These are phyloP conservation scores for Cenchrus fungigraminus DNA, from an alignment of 176 grass and related monocot species.

Conservation along the genomic window DNA sequence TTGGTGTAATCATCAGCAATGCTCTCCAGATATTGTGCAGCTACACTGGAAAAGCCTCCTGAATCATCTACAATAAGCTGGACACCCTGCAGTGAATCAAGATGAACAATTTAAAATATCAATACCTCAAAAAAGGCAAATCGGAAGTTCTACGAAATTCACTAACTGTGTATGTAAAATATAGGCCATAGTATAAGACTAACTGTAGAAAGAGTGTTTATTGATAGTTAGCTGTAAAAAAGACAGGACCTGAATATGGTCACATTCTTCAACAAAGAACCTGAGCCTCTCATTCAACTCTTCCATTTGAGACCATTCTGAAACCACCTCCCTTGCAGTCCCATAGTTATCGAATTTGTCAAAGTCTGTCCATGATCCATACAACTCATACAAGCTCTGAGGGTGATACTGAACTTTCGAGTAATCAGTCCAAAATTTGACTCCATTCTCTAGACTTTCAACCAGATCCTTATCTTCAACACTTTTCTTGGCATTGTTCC, in stretches of 20 bases:
- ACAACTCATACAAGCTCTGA: slow-evolving; percentile 79
- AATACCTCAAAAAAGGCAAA: slow-evolving; percentile 1
- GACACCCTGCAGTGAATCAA: slow-evolving; percentile 70
- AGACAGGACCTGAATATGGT: slow-evolving; percentile 86
- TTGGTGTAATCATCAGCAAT: slow-evolving; percentile 94
- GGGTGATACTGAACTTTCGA: slow-evolving; percentile 94
- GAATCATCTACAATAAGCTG: slow-evolving; percentile 74
- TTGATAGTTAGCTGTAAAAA: slow-evolving; percentile 24
- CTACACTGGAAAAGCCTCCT: slow-evolving; percentile 73
- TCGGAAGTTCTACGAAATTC: slow-evolving; percentile 13
- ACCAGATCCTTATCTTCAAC: slow-evolving; percentile 76
- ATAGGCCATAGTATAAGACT: slow-evolving; percentile 15
- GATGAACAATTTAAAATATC: slow-evolving; percentile 20
- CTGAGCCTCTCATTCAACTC: slow-evolving; percentile 93
- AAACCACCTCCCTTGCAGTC: slow-evolving; percentile 71
- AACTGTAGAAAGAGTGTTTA: slow-evolving; percentile 21
- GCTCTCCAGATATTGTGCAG: slow-evolving; percentile 77
- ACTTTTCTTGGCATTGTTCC: slow-evolving; percentile 22
- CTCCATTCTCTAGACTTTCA: slow-evolving; percentile 66
- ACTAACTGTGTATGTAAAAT: neutral
- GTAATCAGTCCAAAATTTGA: slow-evolving; percentile 91
- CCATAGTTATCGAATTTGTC: slow-evolving; percentile 85
- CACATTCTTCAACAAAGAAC: slow-evolving; percentile 97
- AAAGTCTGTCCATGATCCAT: slow-evolving; percentile 88
- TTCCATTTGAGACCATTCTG: slow-evolving; percentile 78